Evolutionary conservation across 495 filamentous ascomycete genomes (phyloP), one percentile per base, ranked within the genome.

Genomic region (Geopyxis carbonaria): DNA sequence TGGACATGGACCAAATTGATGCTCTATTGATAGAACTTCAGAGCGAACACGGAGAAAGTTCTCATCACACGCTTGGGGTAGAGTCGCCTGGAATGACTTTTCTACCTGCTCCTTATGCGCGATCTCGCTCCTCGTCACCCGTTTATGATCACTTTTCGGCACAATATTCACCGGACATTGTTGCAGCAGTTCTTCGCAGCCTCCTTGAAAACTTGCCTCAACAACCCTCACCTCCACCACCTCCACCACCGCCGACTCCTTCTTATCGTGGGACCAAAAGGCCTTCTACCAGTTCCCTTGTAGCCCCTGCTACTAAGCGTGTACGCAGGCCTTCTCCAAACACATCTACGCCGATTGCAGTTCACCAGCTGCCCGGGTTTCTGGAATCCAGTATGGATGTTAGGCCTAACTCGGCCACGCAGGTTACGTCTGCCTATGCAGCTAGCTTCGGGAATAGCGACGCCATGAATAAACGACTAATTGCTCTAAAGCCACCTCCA

Each of bases 361-460:
- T 43, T 19, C 40, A 43, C 4, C 41, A 51, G 31, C 38, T 51
- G 8, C 45, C 41, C 11, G 48, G 38, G 4, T 28, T 53, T 18
- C 29, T 52, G 8, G 22, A 30, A 19, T 31, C 18, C 15, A 38
- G 28, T 11, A 40, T 27, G 1, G 20, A 13, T 22, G 21, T 42
- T 9, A 28, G 31, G 6, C 33, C 20, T 21, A 40, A 27, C 35
- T 11, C 34, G 9, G 40, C 37, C 20, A 36, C 27, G 4, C 22
- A 31, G 15, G 30, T 47, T 37, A 32, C 25, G 3, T 31, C 45
- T 7, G 46, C 51, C 5, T 53, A 55, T 31, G 43, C 38, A 4
- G 42, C 51, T 4, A 50, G 50, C 19, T 55, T 55, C 10, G 51
- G 51, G 1, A 54, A 48, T 16, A 50, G 35, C 4, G 51, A 55